phyloP scores from a whole-genome alignment of 2,329 filamentous ascomycete species.

The Penicillium italicum region DNA sequence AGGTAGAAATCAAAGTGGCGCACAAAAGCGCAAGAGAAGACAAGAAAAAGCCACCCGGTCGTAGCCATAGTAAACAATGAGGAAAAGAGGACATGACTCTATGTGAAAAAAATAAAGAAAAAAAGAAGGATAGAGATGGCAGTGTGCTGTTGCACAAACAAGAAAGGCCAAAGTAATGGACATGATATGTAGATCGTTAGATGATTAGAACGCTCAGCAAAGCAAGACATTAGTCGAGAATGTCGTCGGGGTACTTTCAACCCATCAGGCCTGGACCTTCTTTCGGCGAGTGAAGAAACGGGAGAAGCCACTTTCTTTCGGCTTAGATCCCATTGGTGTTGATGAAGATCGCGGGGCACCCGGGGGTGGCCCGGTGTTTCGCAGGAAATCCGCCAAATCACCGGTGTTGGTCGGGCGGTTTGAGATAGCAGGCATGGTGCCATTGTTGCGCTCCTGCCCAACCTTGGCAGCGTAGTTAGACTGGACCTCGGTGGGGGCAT shows the following conservation, averaged over 20 bases:
- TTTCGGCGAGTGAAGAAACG: slow-evolving; percentile 36
- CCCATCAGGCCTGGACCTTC: slow-evolving; percentile 26
- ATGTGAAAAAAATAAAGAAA: slow-evolving; percentile 7
- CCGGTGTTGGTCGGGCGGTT: slow-evolving; percentile 50
- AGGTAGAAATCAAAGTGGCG: slow-evolving; percentile 7
- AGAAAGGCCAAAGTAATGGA: slow-evolving; percentile 21
- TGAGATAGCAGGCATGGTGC: slow-evolving; percentile 21
- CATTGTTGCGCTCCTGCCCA: slow-evolving; percentile 34
- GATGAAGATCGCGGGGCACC: slow-evolving; percentile 19
- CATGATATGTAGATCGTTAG: slow-evolving; percentile 24
- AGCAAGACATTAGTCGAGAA: slow-evolving; percentile 16
- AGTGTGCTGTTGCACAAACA: slow-evolving; percentile 5
- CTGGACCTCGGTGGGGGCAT: slow-evolving; percentile 29
- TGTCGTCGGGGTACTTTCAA: not conserved
- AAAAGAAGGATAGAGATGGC: slow-evolving; percentile 9
- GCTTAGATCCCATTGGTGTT: slow-evolving; percentile 15
- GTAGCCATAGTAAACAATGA: slow-evolving; percentile 13
- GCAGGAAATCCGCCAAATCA: slow-evolving; percentile 70
- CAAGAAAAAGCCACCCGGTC: slow-evolving; percentile 15
- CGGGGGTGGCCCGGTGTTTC: slow-evolving; percentile 63
- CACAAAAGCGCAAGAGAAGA: slow-evolving; percentile 8
- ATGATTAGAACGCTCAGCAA: slow-evolving; percentile 23
- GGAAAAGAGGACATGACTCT: slow-evolving; percentile 10
- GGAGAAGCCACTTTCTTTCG: slow-evolving; percentile 31
- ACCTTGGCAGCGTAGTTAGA: slow-evolving; percentile 40